phyloP scores from a whole-genome alignment of 768 basidiomycete species.

The Psilocybe tampanensis region DNA sequence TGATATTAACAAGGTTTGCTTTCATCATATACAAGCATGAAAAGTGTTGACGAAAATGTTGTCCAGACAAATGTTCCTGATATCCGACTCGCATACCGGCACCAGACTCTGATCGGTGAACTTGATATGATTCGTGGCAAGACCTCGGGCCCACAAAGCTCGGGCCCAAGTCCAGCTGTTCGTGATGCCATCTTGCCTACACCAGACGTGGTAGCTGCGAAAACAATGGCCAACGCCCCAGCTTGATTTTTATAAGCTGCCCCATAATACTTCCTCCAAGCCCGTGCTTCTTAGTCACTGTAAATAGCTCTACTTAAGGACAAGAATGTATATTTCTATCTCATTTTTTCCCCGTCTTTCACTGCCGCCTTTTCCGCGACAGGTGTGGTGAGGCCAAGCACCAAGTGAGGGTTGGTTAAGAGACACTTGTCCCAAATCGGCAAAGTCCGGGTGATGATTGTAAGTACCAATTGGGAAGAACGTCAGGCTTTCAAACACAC shows the following conservation, averaged over 20 bases:
- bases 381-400: too few species aligned
- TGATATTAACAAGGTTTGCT: conserved; percentile 87
- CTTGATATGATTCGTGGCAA: conserved; percentile 63
- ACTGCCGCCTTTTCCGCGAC: too few species aligned
- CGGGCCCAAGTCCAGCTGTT: conserved; percentile 12
- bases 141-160: conserved; percentile 10
- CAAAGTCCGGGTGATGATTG: too few species aligned
- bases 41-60: neutral
- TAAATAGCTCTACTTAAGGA: too few species aligned
- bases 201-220: conserved; percentile 37
- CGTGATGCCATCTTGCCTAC: conserved; percentile 30
- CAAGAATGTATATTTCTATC: too few species aligned
- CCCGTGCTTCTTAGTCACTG: neutral
- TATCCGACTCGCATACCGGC: conserved; percentile 87
- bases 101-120: conserved; percentile 87
- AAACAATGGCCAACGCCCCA: conserved; percentile 30
- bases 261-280: neutral
- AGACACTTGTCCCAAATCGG: neutral
- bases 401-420: too few species aligned
- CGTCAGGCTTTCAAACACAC: too few species aligned
- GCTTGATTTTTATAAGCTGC: neutral
- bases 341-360: too few species aligned
- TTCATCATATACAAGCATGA: neutral
- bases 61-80: conserved; percentile 95
- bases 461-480: too few species aligned